A percentile compares a stretch with the other conserved stretches of the same genome.
Evolutionary conservation across 1,284 basidiomycete species (phyloP).

Genomic region (Paramarasmius palmivorus): DNA sequence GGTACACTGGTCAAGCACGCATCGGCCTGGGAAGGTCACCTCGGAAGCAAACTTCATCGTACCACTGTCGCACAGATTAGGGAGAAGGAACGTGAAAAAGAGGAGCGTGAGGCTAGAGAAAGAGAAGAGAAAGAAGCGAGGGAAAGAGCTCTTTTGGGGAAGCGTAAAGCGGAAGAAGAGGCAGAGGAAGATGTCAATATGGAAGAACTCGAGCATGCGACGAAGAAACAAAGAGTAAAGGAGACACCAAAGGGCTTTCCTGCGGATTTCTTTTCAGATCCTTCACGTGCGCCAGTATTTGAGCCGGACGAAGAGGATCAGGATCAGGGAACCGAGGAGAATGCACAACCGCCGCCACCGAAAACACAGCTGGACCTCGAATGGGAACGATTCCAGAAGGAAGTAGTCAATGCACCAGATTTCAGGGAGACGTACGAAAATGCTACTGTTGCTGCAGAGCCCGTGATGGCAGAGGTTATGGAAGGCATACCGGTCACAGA

Average conservation of each 20-base stretch:
- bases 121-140: constrained; percentile 32
- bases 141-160: constrained; percentile 29
- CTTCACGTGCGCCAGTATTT: constrained; percentile 46
- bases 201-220: constrained; percentile 22
- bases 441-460: constrained; percentile 72
- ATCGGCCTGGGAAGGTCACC: constrained; percentile 81
- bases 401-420: constrained; percentile 49
- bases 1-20: constrained; percentile 65
- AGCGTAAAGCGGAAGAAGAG: constrained; percentile 44
- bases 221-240: constrained; percentile 37
- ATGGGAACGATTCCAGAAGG: constrained; percentile 68
- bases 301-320: constrained; percentile 50
- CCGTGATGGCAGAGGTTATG: constrained; percentile 50
- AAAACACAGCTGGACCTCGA: constrained; percentile 52
- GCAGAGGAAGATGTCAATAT: constrained; percentile 35
- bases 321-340: constrained; percentile 21
- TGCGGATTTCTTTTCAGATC: constrained; percentile 78
- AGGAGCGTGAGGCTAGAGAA: constrained; percentile 28
- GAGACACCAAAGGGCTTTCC: constrained; percentile 46
- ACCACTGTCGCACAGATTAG: constrained; percentile 57
- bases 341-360: constrained; percentile 17
- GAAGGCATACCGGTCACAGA: constrained; percentile 53
- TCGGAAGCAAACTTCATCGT: constrained; percentile 78
- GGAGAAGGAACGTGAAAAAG: constrained; percentile 49
- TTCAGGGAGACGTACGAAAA: constrained; percentile 55